Evolutionary conservation across 495 filamentous ascomycete genomes (phyloP).

Genomic region (Zalerion maritima): DNA sequence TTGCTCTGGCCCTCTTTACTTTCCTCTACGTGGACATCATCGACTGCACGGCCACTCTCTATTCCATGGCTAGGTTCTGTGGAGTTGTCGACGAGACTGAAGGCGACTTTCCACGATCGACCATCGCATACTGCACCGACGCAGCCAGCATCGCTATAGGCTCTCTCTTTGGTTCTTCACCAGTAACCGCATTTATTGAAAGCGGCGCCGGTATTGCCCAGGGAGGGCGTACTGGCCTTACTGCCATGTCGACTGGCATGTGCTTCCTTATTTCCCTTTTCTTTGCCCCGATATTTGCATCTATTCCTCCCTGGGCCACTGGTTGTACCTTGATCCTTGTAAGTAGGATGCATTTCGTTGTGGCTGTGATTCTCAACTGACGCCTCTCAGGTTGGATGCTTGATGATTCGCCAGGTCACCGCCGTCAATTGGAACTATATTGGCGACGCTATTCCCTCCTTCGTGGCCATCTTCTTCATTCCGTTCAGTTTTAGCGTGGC

Average conservation of each 20-base stretch:
- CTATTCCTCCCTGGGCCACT: conserved; percentile 74
- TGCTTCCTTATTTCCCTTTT: conserved; percentile 70
- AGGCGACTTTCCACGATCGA: conserved; percentile 47
- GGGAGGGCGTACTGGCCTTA: conserved; percentile 65
- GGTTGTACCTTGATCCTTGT: conserved; percentile 69
- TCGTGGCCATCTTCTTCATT: conserved; percentile 66
- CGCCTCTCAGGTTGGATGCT: conserved; percentile 29
- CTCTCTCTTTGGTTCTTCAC: conserved; percentile 57
- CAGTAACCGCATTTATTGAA: conserved; percentile 71
- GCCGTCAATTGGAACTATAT: conserved; percentile 40
- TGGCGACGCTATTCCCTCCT: conserved; percentile 63
- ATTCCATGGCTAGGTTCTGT: conserved; percentile 71
- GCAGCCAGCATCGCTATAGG: conserved; percentile 59
- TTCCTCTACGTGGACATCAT: conserved; percentile 80
- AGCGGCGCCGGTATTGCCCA: conserved; percentile 73
- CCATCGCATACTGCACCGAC: conserved; percentile 53
- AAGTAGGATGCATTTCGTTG: too few species aligned
- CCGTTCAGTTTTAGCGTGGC: conserved; percentile 72
- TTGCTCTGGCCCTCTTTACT: conserved; percentile 64
- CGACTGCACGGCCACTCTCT: conserved; percentile 48
- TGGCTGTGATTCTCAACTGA: too few species aligned
- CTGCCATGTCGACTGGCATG: conserved; percentile 54
- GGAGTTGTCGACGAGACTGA: conserved; percentile 40
- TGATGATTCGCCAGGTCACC: conserved; percentile 42
- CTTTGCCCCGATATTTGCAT: conserved; percentile 72